Percentiles rank a stretch among this genome's conserved stretches.
Conservation (phyloP, 768 basidiomycete genomes). For the Peribolospora baueri region DNA sequence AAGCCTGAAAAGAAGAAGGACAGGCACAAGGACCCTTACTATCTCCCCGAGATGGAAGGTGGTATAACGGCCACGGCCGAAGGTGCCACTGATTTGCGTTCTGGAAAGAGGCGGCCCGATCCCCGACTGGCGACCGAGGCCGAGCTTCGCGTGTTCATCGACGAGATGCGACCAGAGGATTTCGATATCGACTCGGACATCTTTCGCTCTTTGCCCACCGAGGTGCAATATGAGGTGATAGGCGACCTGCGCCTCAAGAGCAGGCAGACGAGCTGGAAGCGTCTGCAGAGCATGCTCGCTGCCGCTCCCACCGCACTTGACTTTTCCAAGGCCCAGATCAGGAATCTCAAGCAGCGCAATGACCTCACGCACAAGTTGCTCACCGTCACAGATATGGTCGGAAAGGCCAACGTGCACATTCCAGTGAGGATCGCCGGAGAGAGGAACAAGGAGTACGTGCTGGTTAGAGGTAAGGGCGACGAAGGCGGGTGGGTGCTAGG, state of each 20-base stretch:
- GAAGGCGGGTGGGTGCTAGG: slow-evolving; percentile 91
- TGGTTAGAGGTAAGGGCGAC: slow-evolving; percentile 53
- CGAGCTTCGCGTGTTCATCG: slow-evolving; percentile 74
- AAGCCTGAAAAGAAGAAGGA: slow-evolving; percentile 20
- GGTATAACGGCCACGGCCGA: slow-evolving; percentile 34
- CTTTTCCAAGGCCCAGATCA: slow-evolving; percentile 89
- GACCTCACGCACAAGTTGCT: slow-evolving; percentile 76
- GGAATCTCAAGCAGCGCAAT: slow-evolving; percentile 69
- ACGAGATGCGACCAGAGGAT: slow-evolving; percentile 85
- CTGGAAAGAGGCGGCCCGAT: slow-evolving; percentile 29
- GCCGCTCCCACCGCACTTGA: slow-evolving; percentile 61
- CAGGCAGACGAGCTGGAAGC: slow-evolving; percentile 73
- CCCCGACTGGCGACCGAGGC: slow-evolving; percentile 89
- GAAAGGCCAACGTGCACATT: slow-evolving; percentile 42
- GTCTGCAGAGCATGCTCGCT: slow-evolving; percentile 70
- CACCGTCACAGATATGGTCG: slow-evolving; percentile 73
- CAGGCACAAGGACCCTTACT: slow-evolving; percentile 49
- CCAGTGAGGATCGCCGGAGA: slow-evolving; percentile 88
- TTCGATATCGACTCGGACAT: slow-evolving; percentile 74
- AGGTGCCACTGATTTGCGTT: slow-evolving; percentile 32
- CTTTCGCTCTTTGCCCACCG: slow-evolving; percentile 77
- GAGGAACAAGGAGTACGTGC: slow-evolving; percentile 77
- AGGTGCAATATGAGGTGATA: slow-evolving; percentile 93
- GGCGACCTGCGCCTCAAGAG: slow-evolving; percentile 87
- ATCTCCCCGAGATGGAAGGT: slow-evolving; percentile 51